These are phyloP conservation scores for Mycena alexandri DNA, from an alignment of 768 basidiomycete genomes.

Conservation along the genomic window DNA sequence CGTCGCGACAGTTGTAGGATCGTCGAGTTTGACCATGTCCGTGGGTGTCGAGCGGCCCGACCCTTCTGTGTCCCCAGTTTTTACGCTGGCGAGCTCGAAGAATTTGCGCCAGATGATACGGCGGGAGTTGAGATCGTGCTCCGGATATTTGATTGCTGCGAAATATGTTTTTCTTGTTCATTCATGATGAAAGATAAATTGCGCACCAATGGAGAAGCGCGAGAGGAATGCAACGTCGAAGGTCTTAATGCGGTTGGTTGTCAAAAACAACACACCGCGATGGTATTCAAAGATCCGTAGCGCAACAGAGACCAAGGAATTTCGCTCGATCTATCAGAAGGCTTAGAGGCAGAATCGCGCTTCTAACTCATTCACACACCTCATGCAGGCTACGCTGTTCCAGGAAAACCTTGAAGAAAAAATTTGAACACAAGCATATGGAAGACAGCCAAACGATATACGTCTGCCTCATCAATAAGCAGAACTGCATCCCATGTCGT, in stretches of 20 bases:
- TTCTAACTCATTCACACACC: neutral
- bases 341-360: neutral
- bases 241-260: slow-evolving; percentile 51
- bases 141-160: slow-evolving; percentile 44
- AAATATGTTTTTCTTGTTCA: neutral
- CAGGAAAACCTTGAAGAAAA: slow-evolving; percentile 36
- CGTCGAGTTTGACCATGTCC: slow-evolving; percentile 24
- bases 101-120: slow-evolving; percentile 43
- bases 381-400: slow-evolving; percentile 42
- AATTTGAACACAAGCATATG: neutral
- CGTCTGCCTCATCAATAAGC: slow-evolving; percentile 45
- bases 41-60: slow-evolving; percentile 26
- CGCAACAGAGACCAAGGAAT: slow-evolving; percentile 44
- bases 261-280: slow-evolving; percentile 54
- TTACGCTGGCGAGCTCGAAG: slow-evolving; percentile 38
- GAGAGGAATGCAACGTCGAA: slow-evolving; percentile 57
- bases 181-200: neutral
- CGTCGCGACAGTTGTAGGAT: slow-evolving; percentile 27
- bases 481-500: slow-evolving; percentile 42
- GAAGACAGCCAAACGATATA: slow-evolving; percentile 10
- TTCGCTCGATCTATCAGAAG: slow-evolving; percentile 35
- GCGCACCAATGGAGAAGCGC: slow-evolving; percentile 49
- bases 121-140: slow-evolving; percentile 41
- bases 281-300: slow-evolving; percentile 51
- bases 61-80: slow-evolving; percentile 12